A percentile compares a stretch with the other conserved stretches of the same genome.
phyloP scores from a whole-genome alignment of 805 yeast genomes.

The Kodamaea laetipori region DNA sequence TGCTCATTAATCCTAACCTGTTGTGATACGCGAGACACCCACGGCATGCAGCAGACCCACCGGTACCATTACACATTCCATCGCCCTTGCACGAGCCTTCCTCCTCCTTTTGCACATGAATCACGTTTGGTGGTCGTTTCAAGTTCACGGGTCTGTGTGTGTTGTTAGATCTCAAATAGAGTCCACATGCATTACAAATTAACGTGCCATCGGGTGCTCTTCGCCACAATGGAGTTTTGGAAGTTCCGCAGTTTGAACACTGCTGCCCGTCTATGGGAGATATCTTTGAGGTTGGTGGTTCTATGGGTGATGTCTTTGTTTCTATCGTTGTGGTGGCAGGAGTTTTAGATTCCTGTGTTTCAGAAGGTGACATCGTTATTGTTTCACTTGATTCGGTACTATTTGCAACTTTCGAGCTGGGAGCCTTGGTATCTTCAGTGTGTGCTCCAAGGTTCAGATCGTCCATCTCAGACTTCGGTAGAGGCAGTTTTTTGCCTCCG shows the following conservation, averaged over 20 bases:
- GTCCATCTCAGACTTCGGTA: not conserved
- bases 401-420: too few relatives aligned
- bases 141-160: conserved; percentile 66
- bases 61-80: conserved; percentile 85
- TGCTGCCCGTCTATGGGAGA: conserved; percentile 38
- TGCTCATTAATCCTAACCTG: conserved; percentile 50
- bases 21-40: conserved; percentile 86
- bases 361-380: too few relatives aligned
- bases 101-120: conserved; percentile 41
- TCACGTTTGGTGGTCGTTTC: conserved; percentile 57
- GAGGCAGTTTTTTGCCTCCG: too few relatives aligned
- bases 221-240: conserved; percentile 61
- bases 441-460: too few relatives aligned
- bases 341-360: not conserved
- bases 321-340: not conserved
- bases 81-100: conserved; percentile 71
- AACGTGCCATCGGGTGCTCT: conserved; percentile 57
- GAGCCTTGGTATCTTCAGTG: too few relatives aligned
- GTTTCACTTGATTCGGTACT: not conserved
- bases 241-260: conserved; percentile 58
- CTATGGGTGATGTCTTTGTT: not conserved
- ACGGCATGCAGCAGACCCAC: conserved; percentile 76
- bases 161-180: conserved; percentile 59
- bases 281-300: not conserved
- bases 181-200: conserved; percentile 62